These are phyloP conservation scores for Hyphodiscus hymeniophilus DNA, from an alignment of 495 filamentous ascomycete species.

Conservation along the genomic window DNA sequence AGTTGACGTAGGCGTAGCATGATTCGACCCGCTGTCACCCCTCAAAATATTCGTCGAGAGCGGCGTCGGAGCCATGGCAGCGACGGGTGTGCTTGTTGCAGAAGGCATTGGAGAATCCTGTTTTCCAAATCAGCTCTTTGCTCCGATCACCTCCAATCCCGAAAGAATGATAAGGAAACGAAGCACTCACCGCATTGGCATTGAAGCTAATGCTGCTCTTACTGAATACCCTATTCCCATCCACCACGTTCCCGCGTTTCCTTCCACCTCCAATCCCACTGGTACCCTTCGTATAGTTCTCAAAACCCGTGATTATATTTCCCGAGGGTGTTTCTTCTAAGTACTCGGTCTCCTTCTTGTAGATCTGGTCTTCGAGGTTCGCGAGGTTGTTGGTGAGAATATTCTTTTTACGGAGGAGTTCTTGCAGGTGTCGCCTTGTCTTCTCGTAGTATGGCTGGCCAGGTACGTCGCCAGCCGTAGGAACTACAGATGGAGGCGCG, in stretches of 20 bases:
- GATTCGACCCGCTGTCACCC: constrained; percentile 29
- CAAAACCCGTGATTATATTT: constrained; percentile 96
- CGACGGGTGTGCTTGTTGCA: constrained; percentile 17
- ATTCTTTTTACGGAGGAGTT: constrained; percentile 35
- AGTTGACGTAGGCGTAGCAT: constrained; percentile 33
- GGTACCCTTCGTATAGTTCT: constrained; percentile 89
- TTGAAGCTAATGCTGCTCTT: constrained; percentile 51
- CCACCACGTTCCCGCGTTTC: constrained; percentile 39
- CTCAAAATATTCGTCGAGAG: constrained; percentile 34
- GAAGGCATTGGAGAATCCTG: constrained; percentile 16
- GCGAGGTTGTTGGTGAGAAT: constrained; percentile 34
- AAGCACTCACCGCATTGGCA: constrained; percentile 30
- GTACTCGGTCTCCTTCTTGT: constrained; percentile 75
- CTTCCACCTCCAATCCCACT: constrained; percentile 35
- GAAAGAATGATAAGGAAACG: background rate
- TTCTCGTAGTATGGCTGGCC: constrained; percentile 43
- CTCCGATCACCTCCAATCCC: background rate
- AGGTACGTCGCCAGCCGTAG: constrained; percentile 28
- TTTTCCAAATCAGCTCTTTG: background rate
- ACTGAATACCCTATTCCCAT: constrained; percentile 49
- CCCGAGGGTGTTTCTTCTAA: constrained; percentile 83
- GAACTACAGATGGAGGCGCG: constrained; percentile 28
- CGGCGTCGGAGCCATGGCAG: constrained; percentile 35
- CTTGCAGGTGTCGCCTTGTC: constrained; percentile 38
- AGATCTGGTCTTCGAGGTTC: constrained; percentile 68